A percentile compares a stretch with the other conserved stretches of the same genome.
Conservation (phyloP, 768 basidiomycete genomes). For the Rhodotorula graminis region DNA sequence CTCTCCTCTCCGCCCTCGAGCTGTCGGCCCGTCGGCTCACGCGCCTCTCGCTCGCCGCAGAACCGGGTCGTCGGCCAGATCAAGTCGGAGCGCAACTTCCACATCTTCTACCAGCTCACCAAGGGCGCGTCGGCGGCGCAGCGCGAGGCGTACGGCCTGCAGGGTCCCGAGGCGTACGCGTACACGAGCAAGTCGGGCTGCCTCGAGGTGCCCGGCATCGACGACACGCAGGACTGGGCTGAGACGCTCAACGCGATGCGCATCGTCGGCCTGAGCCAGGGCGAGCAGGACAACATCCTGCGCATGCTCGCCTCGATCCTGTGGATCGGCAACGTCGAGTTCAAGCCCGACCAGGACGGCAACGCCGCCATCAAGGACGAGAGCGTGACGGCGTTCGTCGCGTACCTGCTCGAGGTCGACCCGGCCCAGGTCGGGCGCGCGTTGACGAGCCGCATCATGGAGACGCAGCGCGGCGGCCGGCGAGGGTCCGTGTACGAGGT, state of each 20-base stretch:
- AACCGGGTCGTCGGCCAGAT: conserved; percentile 84
- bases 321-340: conserved; percentile 96
- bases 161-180: conserved; percentile 90
- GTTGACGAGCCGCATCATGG: conserved; percentile 75
- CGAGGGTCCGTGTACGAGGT: conserved; percentile 94
- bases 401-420: conserved; percentile 87
- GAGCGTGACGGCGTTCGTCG: conserved; percentile 89
- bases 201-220: conserved; percentile 80
- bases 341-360: conserved; percentile 79
- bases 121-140: conserved; percentile 86
- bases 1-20: background rate
- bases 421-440: conserved; percentile 74
- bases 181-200: conserved; percentile 92
- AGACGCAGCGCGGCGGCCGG: conserved; percentile 77
- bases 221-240: conserved; percentile 77
- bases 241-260: conserved; percentile 96
- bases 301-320: conserved; percentile 84
- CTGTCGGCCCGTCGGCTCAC: background rate
- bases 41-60: conserved; percentile 27
- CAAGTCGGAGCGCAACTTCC: conserved; percentile 92
- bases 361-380: conserved; percentile 75
- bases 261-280: conserved; percentile 73
- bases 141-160: conserved; percentile 87
- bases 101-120: conserved; percentile 99
- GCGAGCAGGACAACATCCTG: conserved; percentile 88